Percentiles rank a stretch among this genome's conserved stretches.
phyloP scores from a whole-genome alignment of 2,329 filamentous ascomycete species.

The Daldinia sp. region DNA sequence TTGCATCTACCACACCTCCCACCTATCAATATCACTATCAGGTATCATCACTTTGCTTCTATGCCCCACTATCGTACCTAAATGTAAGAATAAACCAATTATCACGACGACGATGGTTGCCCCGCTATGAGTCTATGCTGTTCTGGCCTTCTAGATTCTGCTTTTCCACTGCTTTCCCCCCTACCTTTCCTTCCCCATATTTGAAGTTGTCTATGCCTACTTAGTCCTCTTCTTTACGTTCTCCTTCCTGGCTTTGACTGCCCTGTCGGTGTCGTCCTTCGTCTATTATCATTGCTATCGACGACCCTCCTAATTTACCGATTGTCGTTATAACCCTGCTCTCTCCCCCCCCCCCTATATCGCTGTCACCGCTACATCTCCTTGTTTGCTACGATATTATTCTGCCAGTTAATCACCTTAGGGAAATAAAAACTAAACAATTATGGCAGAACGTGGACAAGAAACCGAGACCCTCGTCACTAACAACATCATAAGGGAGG shows the following conservation, averaged over 20 bases:
- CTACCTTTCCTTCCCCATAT: slow-evolving; percentile 25
- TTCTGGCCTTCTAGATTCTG: slow-evolving; percentile 35
- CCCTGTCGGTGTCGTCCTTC: slow-evolving; percentile 21
- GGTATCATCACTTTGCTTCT: slow-evolving; percentile 30
- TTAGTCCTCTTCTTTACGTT: slow-evolving; percentile 9
- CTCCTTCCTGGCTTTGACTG: slow-evolving; percentile 13
- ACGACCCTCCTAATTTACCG: slow-evolving; percentile 18
- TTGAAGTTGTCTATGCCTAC: slow-evolving; percentile 30
- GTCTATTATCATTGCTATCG: slow-evolving; percentile 16
- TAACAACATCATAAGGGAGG: slow-evolving; percentile 34
- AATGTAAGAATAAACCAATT: slow-evolving; percentile 37
- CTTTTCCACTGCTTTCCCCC: background rate
- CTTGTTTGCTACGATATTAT: slow-evolving; percentile 15
- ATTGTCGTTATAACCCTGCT: slow-evolving; percentile 15
- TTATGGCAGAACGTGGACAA: slow-evolving; percentile 43
- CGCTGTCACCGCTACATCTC: slow-evolving; percentile 12
- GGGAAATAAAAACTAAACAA: slow-evolving; percentile 37
- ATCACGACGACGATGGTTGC: slow-evolving; percentile 28
- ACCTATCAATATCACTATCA: slow-evolving; percentile 22
- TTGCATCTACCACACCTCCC: slow-evolving; percentile 31
- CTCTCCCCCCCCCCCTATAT: background rate
- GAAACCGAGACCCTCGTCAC: slow-evolving; percentile 16
- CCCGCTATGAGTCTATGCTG: slow-evolving; percentile 40
- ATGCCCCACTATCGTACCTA: slow-evolving; percentile 38
- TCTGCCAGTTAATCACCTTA: background rate